Evolutionary conservation across 2,329 filamentous ascomycete species (phyloP).

Genomic region (Phaeosphaeriaceae sp.): DNA sequence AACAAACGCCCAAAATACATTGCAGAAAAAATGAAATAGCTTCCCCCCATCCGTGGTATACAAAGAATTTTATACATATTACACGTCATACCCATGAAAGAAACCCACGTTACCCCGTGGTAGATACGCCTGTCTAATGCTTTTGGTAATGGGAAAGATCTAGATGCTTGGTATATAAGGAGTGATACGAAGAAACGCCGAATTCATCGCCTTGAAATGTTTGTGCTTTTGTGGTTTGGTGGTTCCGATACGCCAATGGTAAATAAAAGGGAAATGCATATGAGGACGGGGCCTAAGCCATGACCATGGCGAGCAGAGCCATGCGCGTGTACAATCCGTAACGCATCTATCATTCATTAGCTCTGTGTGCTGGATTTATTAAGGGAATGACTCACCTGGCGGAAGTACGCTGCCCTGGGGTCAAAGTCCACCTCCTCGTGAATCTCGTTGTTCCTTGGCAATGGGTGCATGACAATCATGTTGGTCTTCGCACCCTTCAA

Average conservation of each 20-base stretch:
- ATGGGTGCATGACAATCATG: slow-evolving; percentile 94
- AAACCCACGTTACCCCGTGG: slow-evolving; percentile 6
- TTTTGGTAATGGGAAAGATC: slow-evolving; percentile 11
- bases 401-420: slow-evolving; percentile 94
- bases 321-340: slow-evolving; percentile 98
- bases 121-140: slow-evolving; percentile 29
- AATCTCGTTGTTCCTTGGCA: slow-evolving; percentile 93
- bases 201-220: slow-evolving; percentile 15
- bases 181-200: slow-evolving; percentile 1
- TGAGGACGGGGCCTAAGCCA: slow-evolving; percentile 61
- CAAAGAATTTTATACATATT: slow-evolving; percentile 23
- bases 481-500: slow-evolving; percentile 90
- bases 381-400: slow-evolving; percentile 77
- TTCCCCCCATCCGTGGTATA: slow-evolving; percentile 34
- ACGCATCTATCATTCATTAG: slow-evolving; percentile 77
- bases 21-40: slow-evolving; percentile 46
- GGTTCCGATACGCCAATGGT: slow-evolving; percentile 13
- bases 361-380: slow-evolving; percentile 5
- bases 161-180: slow-evolving; percentile 13
- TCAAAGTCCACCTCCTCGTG: slow-evolving; percentile 97
- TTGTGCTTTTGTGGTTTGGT: slow-evolving; percentile 11
- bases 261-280: neutral
- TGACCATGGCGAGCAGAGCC: slow-evolving; percentile 92
- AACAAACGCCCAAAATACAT: slow-evolving; percentile 12
- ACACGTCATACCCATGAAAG: slow-evolving; percentile 19